Percentiles rank a stretch among this genome's conserved stretches.
phyloP scores from a whole-genome alignment of 495 filamentous ascomycete genomes.

The Penicillium cataractarum region DNA sequence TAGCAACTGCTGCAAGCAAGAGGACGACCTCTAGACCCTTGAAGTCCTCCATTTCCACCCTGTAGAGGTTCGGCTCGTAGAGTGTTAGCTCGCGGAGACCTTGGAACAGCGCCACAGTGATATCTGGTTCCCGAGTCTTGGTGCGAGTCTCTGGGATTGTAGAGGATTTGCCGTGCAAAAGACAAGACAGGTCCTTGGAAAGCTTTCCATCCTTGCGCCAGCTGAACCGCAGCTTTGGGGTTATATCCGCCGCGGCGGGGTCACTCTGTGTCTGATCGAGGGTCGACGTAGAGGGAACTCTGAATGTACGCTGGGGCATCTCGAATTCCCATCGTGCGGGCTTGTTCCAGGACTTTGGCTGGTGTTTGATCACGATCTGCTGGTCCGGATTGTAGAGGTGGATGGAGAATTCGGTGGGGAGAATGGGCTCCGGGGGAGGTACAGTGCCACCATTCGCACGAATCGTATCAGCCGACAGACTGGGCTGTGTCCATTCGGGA shows the following conservation, averaged over 20 bases:
- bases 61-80: slow-evolving; percentile 87
- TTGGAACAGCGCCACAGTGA: slow-evolving; percentile 82
- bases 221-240: slow-evolving; percentile 80
- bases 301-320: slow-evolving; percentile 84
- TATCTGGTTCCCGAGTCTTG: slow-evolving; percentile 89
- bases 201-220: slow-evolving; percentile 93
- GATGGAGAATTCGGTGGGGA: slow-evolving; percentile 77
- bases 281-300: slow-evolving; percentile 71
- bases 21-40: slow-evolving; percentile 92
- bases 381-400: slow-evolving; percentile 96
- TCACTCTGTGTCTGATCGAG: slow-evolving; percentile 77
- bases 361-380: slow-evolving; percentile 68
- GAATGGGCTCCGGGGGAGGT: slow-evolving; percentile 72
- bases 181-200: slow-evolving; percentile 80
- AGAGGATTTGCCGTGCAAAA: slow-evolving; percentile 74
- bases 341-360: slow-evolving; percentile 75
- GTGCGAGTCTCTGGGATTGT: slow-evolving; percentile 61
- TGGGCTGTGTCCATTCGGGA: slow-evolving; percentile 82
- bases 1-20: slow-evolving; percentile 79
- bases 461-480: slow-evolving; percentile 77
- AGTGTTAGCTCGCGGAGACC: slow-evolving; percentile 73
- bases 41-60: slow-evolving; percentile 91
- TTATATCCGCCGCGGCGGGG: slow-evolving; percentile 66
- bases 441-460: slow-evolving; percentile 70
- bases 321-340: slow-evolving; percentile 88